These are phyloP conservation scores for Colletotrichum eleusines DNA, from an alignment of 2,329 filamentous ascomycete species.

Conservation along the genomic window DNA sequence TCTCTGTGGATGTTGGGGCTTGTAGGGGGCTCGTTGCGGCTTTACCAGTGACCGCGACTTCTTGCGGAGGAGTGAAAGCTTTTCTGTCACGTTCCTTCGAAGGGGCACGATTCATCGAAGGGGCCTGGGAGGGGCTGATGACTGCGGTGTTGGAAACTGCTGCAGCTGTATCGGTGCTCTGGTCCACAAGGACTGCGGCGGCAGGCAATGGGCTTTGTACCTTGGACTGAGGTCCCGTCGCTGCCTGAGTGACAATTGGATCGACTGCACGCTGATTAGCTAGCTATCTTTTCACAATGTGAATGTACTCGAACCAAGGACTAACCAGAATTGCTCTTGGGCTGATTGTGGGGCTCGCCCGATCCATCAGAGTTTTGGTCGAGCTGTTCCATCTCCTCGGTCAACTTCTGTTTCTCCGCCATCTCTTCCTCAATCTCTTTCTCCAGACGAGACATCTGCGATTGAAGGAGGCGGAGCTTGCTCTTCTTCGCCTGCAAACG, in stretches of 20 bases:
- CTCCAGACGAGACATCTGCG: slow-evolving; percentile 61
- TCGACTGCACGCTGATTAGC: slow-evolving; percentile 20
- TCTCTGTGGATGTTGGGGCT: slow-evolving; percentile 15
- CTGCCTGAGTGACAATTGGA: slow-evolving; percentile 13
- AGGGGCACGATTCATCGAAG: not conserved
- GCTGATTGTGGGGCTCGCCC: slow-evolving; percentile 26
- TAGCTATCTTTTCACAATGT: not conserved
- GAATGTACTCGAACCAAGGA: not conserved
- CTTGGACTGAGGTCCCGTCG: slow-evolving; percentile 10
- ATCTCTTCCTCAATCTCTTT: slow-evolving; percentile 59
- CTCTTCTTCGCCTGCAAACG: slow-evolving; percentile 59
- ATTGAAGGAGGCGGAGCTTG: slow-evolving; percentile 60
- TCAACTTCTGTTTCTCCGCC: slow-evolving; percentile 51
- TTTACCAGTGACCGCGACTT: slow-evolving; percentile 34
- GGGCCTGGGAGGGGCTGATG: not conserved
- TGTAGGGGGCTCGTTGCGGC: slow-evolving; percentile 14
- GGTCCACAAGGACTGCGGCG: not conserved
- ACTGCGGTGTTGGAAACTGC: not conserved
- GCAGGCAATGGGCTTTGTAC: slow-evolving; percentile 7
- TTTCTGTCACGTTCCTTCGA: slow-evolving; percentile 1
- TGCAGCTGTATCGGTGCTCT: not conserved
- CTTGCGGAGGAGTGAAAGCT: not conserved
- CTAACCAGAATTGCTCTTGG: slow-evolving; percentile 38
- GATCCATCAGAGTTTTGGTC: slow-evolving; percentile 30
- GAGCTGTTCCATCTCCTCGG: slow-evolving; percentile 46